Percentiles rank a stretch among this genome's conserved stretches.
Conservation (phyloP, 2,329 filamentous ascomycete genomes). For the Zopfia rhizophila region DNA sequence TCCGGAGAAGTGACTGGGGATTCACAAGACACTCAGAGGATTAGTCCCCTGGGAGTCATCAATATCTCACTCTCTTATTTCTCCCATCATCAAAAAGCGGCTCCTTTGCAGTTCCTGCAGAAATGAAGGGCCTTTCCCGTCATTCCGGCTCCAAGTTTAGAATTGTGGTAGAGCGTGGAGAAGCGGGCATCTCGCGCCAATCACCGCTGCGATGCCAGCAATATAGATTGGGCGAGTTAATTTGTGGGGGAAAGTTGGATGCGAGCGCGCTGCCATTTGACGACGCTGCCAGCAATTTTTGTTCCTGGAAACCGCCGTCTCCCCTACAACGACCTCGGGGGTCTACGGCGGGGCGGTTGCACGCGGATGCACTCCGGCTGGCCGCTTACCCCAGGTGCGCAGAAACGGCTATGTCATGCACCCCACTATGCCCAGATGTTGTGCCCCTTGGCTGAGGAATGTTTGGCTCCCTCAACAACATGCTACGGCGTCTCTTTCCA, state of each 20-base stretch:
- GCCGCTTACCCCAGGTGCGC: background rate
- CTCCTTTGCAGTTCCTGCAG: no score
- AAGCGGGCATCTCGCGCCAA: constrained; percentile 7
- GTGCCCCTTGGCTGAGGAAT: background rate
- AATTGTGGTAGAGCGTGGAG: constrained; percentile 8
- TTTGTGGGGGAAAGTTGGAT: constrained; percentile 8
- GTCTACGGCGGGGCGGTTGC: background rate
- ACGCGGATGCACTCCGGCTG: background rate
- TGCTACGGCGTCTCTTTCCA: constrained; percentile 25
- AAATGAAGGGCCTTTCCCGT: no score
- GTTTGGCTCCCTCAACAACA: constrained; percentile 6
- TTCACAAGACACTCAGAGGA: no score
- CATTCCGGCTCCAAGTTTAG: constrained; percentile 14
- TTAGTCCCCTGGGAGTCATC: no score
- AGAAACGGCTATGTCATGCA: no score
- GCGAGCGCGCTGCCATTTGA: constrained; percentile 6
- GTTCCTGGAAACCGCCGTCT: no score
- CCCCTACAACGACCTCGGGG: no score
- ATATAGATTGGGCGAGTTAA: constrained; percentile 7
- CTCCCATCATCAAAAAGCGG: no score
- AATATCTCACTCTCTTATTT: no score
- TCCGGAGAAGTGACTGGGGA: no score
- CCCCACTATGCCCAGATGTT: background rate
- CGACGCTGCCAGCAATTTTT: no score
- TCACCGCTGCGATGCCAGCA: constrained; percentile 11